A percentile compares a stretch with the other conserved stretches of the same genome.
Evolutionary conservation across 305 asterid species (phyloP).

Genomic region (Plantago lanceolata): DNA sequence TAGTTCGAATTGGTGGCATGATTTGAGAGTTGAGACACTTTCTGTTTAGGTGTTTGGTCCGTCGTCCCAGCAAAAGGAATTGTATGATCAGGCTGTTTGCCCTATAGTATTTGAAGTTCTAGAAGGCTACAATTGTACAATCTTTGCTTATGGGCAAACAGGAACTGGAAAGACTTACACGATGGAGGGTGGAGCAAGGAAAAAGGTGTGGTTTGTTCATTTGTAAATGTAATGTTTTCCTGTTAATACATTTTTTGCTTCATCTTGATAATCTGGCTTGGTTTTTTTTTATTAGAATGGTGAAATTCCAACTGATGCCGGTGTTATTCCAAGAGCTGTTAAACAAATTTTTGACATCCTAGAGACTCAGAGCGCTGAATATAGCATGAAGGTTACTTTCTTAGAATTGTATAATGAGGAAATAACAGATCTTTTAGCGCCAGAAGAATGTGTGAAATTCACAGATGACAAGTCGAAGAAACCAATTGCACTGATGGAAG

Average conservation of each 20-base stretch:
- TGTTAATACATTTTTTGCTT: conserved; percentile 5
- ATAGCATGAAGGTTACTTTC: conserved; percentile 90
- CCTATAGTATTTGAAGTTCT: conserved; percentile 92
- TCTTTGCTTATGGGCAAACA: conserved; percentile 97
- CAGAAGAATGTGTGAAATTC: conserved; percentile 71
- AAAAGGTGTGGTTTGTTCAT: conserved; percentile 50
- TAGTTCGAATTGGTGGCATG: not conserved
- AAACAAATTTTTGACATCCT: conserved; percentile 82
- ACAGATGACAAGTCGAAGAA: conserved; percentile 86
- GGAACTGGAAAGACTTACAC: conserved; percentile 99
- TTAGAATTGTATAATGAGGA: conserved; percentile 95
- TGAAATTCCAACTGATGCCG: conserved; percentile 92
- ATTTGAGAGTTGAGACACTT: conserved; percentile 16
- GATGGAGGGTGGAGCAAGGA: conserved; percentile 98
- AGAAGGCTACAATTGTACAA: conserved; percentile 96
- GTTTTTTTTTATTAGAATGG: conserved; percentile 59
- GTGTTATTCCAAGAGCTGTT: conserved; percentile 98
- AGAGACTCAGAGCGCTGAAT: conserved; percentile 91
- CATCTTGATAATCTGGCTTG: conserved; percentile 25
- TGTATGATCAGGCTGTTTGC: conserved; percentile 77
- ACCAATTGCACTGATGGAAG: conserved; percentile 97
- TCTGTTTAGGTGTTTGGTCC: conserved; percentile 87
- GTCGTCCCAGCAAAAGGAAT: conserved; percentile 79
- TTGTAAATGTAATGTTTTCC: not conserved
- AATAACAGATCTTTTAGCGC: conserved; percentile 91